Conservation (phyloP, 768 basidiomycete species). For the Tricholoma terreum region DNA sequence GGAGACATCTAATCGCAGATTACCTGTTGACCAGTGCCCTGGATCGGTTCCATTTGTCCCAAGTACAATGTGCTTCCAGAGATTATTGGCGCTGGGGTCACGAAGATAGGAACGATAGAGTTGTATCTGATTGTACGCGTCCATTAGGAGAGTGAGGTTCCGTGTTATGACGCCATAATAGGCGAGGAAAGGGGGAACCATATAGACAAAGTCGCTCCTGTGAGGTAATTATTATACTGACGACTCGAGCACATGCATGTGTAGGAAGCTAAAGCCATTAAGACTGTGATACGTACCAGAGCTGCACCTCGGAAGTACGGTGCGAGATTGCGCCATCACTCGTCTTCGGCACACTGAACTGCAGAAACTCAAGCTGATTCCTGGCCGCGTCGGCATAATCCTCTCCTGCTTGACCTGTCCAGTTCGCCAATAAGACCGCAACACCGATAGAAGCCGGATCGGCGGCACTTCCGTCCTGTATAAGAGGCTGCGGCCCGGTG, state of each 20-base stretch:
- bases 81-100: conserved; percentile 2
- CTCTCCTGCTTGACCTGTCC: conserved; percentile 16
- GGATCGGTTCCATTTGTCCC: conserved; percentile 37
- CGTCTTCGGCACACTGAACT: conserved; percentile 37
- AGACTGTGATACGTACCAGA: conserved; percentile 35
- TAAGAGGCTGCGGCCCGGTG: conserved; percentile 55
- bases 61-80: conserved; percentile 34
- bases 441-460: conserved; percentile 56
- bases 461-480: conserved; percentile 48
- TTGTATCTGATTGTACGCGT: conserved; percentile 45
- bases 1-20: too few species aligned
- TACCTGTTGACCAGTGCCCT: conserved; percentile 49
- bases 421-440: conserved; percentile 39
- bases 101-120: conserved; percentile 47
- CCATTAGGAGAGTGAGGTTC: conserved; percentile 33
- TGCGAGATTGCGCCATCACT: conserved; percentile 55
- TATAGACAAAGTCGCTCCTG: conserved; percentile 58
- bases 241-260: neutral
- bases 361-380: conserved; percentile 41
- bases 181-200: conserved; percentile 57
- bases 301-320: conserved; percentile 43
- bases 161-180: conserved; percentile 43
- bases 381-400: conserved; percentile 38
- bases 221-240: too few species aligned
- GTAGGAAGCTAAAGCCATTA: neutral